phyloP scores from a whole-genome alignment of 129 eudicot species.

The Flaveria robusta region DNA sequence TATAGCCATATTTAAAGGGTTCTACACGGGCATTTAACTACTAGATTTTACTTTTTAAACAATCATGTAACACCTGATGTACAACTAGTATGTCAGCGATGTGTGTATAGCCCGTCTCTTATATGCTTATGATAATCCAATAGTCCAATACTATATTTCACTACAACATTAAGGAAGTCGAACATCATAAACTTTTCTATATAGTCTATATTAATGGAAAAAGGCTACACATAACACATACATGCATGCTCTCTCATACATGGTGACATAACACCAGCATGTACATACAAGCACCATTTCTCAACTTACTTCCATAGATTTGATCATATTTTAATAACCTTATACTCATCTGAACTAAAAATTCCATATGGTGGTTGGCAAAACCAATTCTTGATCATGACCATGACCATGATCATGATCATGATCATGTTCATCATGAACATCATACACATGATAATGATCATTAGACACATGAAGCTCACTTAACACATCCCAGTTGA shows the following conservation, averaged over 20 bases:
- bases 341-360: conserved; percentile 34
- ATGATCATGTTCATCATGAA: conserved; percentile 35
- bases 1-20: too few species aligned
- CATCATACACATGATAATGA: conserved; percentile 42
- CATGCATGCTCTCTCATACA: conserved; percentile 28
- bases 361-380: conserved; percentile 73
- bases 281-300: not conserved
- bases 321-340: conserved; percentile 12
- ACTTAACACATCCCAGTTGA: conserved; percentile 73
- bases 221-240: not conserved
- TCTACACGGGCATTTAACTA: too few species aligned
- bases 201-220: not conserved
- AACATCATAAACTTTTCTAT: not conserved
- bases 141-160: not conserved
- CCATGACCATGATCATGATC: conserved; percentile 46
- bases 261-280: not conserved
- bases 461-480: conserved; percentile 49
- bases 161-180: not conserved
- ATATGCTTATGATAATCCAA: too few species aligned
- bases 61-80: too few species aligned
- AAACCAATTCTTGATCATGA: conserved; percentile 53
- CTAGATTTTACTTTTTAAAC: too few species aligned
- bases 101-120: too few species aligned
- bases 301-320: conserved; percentile 19
- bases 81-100: too few species aligned